Base-by-base conservation (phyloP, 768 basidiomycete species). In the Daedaleopsis sinensis region DNA sequence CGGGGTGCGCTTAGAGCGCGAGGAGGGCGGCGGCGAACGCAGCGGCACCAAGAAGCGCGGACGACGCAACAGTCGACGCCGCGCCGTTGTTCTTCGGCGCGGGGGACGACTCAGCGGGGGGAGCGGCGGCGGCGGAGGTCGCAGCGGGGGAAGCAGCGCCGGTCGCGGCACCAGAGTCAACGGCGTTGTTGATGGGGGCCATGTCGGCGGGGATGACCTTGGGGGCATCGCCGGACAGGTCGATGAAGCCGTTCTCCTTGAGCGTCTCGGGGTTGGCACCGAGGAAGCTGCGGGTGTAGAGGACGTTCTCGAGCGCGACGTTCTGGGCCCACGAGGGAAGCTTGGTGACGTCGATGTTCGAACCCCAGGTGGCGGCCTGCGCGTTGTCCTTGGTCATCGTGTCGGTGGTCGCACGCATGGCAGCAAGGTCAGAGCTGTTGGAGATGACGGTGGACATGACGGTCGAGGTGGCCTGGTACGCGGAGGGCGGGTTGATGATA, bases 401-500 rank as follows among this genome's bases (percentile, higher is more conserved):
- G 61, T 70, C 68, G 48, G 81, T 78, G 76, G 85, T 85, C 12
- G 82, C 71, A 67, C 77, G 74, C 73, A 86, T 87, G 5, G 85
- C 81, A 21, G 81, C 74, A 52, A 90, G 76, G 63, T 82, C 76
- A 39, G 89, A 79, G 75, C 80, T 67, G 67, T 69, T 69, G 43
- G 64, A n/a, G 48, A 71, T 67, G 65, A 74, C 73, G 21, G 73
- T 62, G 38, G 78, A 71, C 80, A 89, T 84, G 80, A 86, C 83
- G 52, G 71, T 73, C 53, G 76, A 74, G 19, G 71, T 60, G 27
- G 79, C 71, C 56, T 80, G 67, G 56, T 76, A 71, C 35, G 78
- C 80, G 72, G 78, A 85, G 27, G 82, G 79, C 18, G 86, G 84
- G 78, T 90, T 89, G 67, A 90, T 86, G 76, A 89, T 82, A 76